A percentile compares a stretch with the other conserved stretches of the same genome.
These are phyloP conservation scores for Scopulariopsis brevicaulis DNA, from an alignment of 2,329 filamentous ascomycete species.

Conservation along the genomic window DNA sequence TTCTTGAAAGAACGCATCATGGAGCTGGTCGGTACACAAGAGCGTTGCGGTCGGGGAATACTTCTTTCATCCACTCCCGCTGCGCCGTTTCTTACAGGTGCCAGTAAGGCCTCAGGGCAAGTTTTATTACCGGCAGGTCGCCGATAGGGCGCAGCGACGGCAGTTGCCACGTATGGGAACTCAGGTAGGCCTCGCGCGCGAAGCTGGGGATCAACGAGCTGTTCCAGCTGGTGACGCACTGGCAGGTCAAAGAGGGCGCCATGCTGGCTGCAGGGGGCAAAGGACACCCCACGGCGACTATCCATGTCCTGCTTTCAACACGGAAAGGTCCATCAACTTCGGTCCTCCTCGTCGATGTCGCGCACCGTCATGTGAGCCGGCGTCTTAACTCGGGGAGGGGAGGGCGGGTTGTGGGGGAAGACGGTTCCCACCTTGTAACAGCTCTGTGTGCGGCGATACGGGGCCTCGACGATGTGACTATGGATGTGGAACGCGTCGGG, in stretches of 20 bases:
- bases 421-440: slow-evolving; percentile 17
- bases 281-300: not conserved
- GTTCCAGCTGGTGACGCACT: slow-evolving; percentile 17
- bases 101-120: slow-evolving; percentile 27
- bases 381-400: slow-evolving; percentile 21
- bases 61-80: not conserved
- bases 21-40: no score
- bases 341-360: not conserved
- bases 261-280: not conserved
- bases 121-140: slow-evolving; percentile 22
- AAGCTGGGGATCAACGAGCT: slow-evolving; percentile 26
- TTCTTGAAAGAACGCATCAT: no score
- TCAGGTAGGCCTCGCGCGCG: slow-evolving; percentile 19
- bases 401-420: slow-evolving; percentile 23
- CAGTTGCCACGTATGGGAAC: slow-evolving; percentile 1
- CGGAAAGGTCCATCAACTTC: no score
- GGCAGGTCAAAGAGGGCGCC: slow-evolving; percentile 9
- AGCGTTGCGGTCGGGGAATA: not conserved
- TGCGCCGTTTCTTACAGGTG: not conserved
- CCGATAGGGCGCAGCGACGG: slow-evolving; percentile 22
- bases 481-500: not conserved
- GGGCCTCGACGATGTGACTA: not conserved
- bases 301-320: not conserved
- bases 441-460: not conserved
- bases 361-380: slow-evolving; percentile 10